A percentile compares a stretch with the other conserved stretches of the same genome.
Conservation (phyloP, 73 alveolate species). For the Tetrahymena borealis region DNA sequence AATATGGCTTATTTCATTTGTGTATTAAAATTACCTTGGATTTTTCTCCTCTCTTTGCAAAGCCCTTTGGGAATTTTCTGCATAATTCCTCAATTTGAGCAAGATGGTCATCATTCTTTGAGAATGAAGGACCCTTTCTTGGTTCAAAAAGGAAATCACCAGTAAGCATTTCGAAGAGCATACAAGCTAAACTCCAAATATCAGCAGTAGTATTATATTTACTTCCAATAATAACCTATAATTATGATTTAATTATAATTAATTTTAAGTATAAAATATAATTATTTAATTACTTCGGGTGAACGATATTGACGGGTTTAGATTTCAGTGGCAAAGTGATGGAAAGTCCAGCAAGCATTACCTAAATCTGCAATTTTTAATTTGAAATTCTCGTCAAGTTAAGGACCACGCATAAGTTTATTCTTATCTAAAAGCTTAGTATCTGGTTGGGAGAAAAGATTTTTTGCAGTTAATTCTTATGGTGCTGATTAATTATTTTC, state of each 20-base stretch:
- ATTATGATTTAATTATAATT: neutral
- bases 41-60: slow-evolving; percentile 53
- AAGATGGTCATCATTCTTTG: slow-evolving; percentile 71
- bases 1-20: neutral
- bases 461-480: neutral
- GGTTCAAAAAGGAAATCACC: slow-evolving; percentile 96
- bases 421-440: slow-evolving; percentile 52
- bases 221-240: slow-evolving; percentile 75
- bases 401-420: slow-evolving; percentile 31
- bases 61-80: slow-evolving; percentile 64
- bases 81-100: slow-evolving; percentile 72
- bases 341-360: slow-evolving; percentile 91
- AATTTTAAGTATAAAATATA: neutral
- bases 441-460: neutral
- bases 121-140: slow-evolving; percentile 47
- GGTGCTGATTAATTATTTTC: slow-evolving; percentile 26
- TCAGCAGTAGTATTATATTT: slow-evolving; percentile 84
- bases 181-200: slow-evolving; percentile 93
- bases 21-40: slow-evolving; percentile 5
- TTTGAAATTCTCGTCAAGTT: slow-evolving; percentile 52
- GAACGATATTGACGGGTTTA: slow-evolving; percentile 70
- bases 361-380: slow-evolving; percentile 91
- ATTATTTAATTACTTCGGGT: slow-evolving; percentile 31
- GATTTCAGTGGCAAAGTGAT: slow-evolving; percentile 81
- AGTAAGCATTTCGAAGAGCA: slow-evolving; percentile 89